Evolutionary conservation across 2,329 filamentous ascomycete species (phyloP).

Genomic region (Aspergillus amoenus): DNA sequence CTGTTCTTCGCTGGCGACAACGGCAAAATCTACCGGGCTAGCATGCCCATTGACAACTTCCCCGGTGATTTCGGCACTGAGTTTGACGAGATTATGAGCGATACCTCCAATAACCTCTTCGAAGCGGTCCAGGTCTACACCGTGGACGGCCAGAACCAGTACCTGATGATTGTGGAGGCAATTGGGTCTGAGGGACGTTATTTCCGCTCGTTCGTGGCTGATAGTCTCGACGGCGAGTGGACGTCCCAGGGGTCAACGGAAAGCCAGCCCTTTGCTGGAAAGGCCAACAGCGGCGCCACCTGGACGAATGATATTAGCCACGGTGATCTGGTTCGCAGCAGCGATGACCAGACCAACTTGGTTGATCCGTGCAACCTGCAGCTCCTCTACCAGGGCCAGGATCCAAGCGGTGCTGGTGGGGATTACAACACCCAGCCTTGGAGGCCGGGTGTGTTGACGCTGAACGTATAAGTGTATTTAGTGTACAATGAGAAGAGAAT

Average conservation of each 20-base stretch:
- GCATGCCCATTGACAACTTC: slow-evolving; percentile 63
- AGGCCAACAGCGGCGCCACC: slow-evolving; percentile 62
- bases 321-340: slow-evolving; percentile 60
- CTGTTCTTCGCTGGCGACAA: slow-evolving; percentile 69
- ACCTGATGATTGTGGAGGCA: slow-evolving; percentile 68
- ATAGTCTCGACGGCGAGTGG: slow-evolving; percentile 57
- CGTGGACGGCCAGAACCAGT: slow-evolving; percentile 53
- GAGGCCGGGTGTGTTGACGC: slow-evolving; percentile 43
- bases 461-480: not conserved
- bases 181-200: slow-evolving; percentile 59
- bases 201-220: slow-evolving; percentile 67
- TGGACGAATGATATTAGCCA: slow-evolving; percentile 70
- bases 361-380: slow-evolving; percentile 65
- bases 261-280: slow-evolving; percentile 63
- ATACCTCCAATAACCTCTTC: slow-evolving; percentile 59
- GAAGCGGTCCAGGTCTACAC: slow-evolving; percentile 68
- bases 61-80: slow-evolving; percentile 58
- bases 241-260: slow-evolving; percentile 58
- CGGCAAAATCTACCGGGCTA: slow-evolving; percentile 63
- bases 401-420: slow-evolving; percentile 39
- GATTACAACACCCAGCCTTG: slow-evolving; percentile 57
- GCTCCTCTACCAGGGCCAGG: slow-evolving; percentile 62
- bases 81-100: slow-evolving; percentile 53
- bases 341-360: slow-evolving; percentile 61
- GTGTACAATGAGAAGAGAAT: no score